Percentiles rank a stretch among this genome's conserved stretches.
Evolutionary conservation across 306 rosid species (phyloP).

Genomic region (Medicago lupulina): DNA sequence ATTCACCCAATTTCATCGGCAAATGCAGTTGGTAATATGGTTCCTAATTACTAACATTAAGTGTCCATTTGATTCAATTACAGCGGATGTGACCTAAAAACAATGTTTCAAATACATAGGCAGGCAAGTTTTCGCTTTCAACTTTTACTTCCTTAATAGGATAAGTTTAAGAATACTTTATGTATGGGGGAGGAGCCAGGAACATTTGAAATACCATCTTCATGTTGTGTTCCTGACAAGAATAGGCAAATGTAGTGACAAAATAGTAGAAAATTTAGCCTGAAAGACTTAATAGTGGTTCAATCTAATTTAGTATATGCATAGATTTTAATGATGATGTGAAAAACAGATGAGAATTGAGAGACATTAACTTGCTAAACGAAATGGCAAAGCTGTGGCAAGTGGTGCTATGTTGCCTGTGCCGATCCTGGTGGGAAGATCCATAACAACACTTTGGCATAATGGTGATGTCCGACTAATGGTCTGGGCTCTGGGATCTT

Average conservation of each 20-base stretch:
- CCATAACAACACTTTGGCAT: background rate
- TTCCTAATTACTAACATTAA: background rate
- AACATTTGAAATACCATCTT: background rate
- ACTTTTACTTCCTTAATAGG: background rate
- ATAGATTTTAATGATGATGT: background rate
- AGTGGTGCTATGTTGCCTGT: background rate
- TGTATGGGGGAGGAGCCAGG: conserved; percentile 4
- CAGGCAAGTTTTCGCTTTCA: background rate
- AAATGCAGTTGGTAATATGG: conserved; percentile 2
- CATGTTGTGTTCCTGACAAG: background rate
- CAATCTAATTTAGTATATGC: background rate
- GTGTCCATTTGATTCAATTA: conserved; percentile 21
- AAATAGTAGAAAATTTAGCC: background rate
- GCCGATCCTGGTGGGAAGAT: background rate
- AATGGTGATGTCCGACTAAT: background rate
- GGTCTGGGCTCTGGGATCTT: too few relatives aligned
- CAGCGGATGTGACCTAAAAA: background rate
- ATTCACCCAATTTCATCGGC: conserved; percentile 9
- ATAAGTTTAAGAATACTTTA: background rate
- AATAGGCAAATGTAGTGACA: background rate
- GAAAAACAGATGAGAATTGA: background rate
- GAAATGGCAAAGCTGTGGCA: background rate
- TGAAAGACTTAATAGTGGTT: background rate
- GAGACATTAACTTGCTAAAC: background rate
- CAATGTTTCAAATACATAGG: conserved; percentile 27